Percentiles rank a stretch among this genome's conserved stretches.
phyloP scores from a whole-genome alignment of 176 grass and related monocot species.

The Saccharum spontaneum region DNA sequence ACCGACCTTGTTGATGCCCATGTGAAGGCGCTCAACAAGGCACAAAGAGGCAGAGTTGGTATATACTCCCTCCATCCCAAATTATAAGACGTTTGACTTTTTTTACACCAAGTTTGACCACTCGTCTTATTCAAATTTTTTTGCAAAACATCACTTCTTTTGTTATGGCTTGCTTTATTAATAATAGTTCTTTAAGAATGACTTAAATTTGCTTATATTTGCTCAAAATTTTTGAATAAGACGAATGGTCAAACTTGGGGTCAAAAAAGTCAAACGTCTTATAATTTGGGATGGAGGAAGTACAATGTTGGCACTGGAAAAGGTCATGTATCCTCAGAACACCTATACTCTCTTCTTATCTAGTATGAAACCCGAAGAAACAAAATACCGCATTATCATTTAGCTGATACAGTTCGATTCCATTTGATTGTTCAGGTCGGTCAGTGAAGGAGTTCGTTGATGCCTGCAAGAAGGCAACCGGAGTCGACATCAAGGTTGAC shows the following conservation, averaged over 20 bases:
- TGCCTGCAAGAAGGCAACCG: slow-evolving; percentile 86
- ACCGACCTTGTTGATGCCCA: slow-evolving; percentile 92
- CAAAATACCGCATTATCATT: neutral
- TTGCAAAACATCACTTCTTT: too few species aligned
- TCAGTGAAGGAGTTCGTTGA: slow-evolving; percentile 96
- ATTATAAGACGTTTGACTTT: too few species aligned
- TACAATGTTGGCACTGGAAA: slow-evolving; percentile 97
- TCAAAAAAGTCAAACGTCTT: too few species aligned
- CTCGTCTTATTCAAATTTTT: too few species aligned
- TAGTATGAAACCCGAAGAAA: neutral
- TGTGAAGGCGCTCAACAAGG: slow-evolving; percentile 89
- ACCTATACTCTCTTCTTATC: neutral
- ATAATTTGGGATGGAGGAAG: too few species aligned
- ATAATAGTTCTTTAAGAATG: too few species aligned
- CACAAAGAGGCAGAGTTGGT: slow-evolving; percentile 68
- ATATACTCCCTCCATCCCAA: too few species aligned
- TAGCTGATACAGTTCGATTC: neutral
- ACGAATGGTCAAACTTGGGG: too few species aligned
- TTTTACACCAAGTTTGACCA: too few species aligned
- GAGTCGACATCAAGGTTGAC: slow-evolving; percentile 72
- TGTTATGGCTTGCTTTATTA: too few species aligned
- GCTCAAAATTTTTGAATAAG: too few species aligned
- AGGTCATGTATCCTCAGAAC: slow-evolving; percentile 44
- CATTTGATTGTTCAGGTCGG: slow-evolving; percentile 41
- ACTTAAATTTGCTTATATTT: too few species aligned